These are phyloP conservation scores for Fusarium cyanostomum DNA, from an alignment of 2,329 filamentous ascomycete genomes.

Conservation along the genomic window DNA sequence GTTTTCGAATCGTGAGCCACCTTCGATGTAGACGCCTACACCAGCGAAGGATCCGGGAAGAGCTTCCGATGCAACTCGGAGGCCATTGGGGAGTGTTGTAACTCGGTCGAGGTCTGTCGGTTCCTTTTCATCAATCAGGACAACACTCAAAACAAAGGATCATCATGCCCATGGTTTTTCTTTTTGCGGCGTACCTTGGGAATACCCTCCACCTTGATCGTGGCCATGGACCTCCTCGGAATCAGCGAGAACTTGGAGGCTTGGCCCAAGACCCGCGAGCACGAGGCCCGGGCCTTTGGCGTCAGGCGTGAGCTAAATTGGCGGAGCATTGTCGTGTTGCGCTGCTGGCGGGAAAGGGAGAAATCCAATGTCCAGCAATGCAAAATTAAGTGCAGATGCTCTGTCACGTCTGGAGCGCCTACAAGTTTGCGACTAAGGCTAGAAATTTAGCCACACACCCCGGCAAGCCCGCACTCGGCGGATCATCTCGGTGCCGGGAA, in stretches of 20 bases:
- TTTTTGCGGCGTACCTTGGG: constrained; percentile 43
- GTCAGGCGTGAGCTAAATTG: constrained; percentile 48
- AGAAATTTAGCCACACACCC: constrained; percentile 40
- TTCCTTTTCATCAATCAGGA: constrained; percentile 59
- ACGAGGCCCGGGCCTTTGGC: constrained; percentile 38
- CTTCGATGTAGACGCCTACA: constrained; percentile 95
- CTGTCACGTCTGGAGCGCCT: constrained; percentile 8
- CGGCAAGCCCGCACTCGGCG: constrained; percentile 40
- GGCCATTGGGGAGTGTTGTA: constrained; percentile 88
- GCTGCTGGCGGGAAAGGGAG: constrained; percentile 13
- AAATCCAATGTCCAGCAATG: constrained; percentile 17
- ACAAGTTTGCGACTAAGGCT: constrained; percentile 38
- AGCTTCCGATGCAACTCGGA: constrained; percentile 94
- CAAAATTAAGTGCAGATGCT: constrained; percentile 23
- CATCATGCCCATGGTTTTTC: not conserved
- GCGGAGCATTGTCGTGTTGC: constrained; percentile 47
- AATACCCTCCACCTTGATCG: constrained; percentile 49
- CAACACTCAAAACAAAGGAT: not conserved
- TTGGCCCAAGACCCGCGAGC: constrained; percentile 39
- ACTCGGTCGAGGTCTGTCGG: constrained; percentile 87
- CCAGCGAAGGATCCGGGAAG: constrained; percentile 94
- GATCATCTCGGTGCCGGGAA: constrained; percentile 43
- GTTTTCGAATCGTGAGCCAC: constrained; percentile 93
- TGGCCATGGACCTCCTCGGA: constrained; percentile 45
- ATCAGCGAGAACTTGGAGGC: constrained; percentile 33